Evolutionary conservation across 352 stramenopile species (phyloP).

Genomic region (Globisporangium paroecandrum): DNA sequence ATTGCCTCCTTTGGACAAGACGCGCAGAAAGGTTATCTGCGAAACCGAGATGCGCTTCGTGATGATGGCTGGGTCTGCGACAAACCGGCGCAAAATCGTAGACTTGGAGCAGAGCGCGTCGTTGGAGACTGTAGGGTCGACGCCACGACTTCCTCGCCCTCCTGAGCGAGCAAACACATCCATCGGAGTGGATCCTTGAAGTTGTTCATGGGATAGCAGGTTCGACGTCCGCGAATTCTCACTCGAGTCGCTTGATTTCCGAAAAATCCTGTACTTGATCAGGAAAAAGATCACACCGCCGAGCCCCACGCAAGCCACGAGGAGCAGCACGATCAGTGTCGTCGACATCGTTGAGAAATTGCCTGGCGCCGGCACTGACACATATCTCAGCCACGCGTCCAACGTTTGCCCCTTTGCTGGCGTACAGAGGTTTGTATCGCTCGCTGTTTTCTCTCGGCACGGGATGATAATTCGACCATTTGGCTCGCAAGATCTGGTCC

Average conservation of each 20-base stretch:
- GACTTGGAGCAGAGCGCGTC: slow-evolving; percentile 63
- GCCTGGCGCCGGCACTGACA: slow-evolving; percentile 27
- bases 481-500: slow-evolving; percentile 41
- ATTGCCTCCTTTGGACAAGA: slow-evolving; percentile 74
- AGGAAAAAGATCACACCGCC: slow-evolving; percentile 47
- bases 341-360: slow-evolving; percentile 57
- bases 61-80: slow-evolving; percentile 63
- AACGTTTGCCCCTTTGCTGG: slow-evolving; percentile 32
- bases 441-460: slow-evolving; percentile 45
- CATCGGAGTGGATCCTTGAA: slow-evolving; percentile 33
- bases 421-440: slow-evolving; percentile 46
- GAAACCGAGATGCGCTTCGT: slow-evolving; percentile 74
- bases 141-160: slow-evolving; percentile 25
- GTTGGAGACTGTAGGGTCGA: slow-evolving; percentile 56
- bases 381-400: slow-evolving; percentile 57
- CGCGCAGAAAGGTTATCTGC: slow-evolving; percentile 65
- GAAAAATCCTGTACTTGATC: slow-evolving; percentile 33
- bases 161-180: slow-evolving; percentile 40
- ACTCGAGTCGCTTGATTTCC: slow-evolving; percentile 26
- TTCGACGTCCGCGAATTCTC: slow-evolving; percentile 34
- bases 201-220: slow-evolving; percentile 22
- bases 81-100: slow-evolving; percentile 49
- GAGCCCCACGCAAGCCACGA: slow-evolving; percentile 36
- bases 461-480: slow-evolving; percentile 63
- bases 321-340: slow-evolving; percentile 40